Evolutionary conservation across 2,329 filamentous ascomycete species (phyloP).

Genomic region (Waltergamsia citrina): DNA sequence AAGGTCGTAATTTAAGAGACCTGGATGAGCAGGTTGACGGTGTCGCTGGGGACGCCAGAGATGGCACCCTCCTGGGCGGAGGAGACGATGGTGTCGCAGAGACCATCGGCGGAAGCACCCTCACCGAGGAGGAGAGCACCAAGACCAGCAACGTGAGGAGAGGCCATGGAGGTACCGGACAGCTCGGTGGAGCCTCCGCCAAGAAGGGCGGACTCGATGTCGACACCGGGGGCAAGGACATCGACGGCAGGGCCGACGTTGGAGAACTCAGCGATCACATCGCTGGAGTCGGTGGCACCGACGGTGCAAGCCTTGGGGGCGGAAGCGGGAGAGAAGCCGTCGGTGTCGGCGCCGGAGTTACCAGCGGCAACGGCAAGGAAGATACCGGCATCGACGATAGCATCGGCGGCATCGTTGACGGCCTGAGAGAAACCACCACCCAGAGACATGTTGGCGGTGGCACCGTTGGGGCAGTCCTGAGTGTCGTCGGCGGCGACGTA

Average conservation of each 20-base stretch:
- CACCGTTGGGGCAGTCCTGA: constrained; percentile 28
- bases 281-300: constrained; percentile 31
- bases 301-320: constrained; percentile 40
- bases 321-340: constrained; percentile 35
- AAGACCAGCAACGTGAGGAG: constrained; percentile 31
- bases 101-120: constrained; percentile 10
- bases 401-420: constrained; percentile 40
- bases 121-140: constrained; percentile 35
- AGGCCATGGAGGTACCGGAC: constrained; percentile 34
- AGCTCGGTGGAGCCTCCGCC: constrained; percentile 27
- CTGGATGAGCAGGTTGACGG: constrained; percentile 14
- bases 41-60: constrained; percentile 13
- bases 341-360: constrained; percentile 35
- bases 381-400: constrained; percentile 33
- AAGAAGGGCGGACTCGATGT: constrained; percentile 38
- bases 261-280: constrained; percentile 35
- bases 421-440: constrained; percentile 35
- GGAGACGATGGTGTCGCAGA: constrained; percentile 10
- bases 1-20: too few species aligned
- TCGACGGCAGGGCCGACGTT: constrained; percentile 42
- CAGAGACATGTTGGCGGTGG: constrained; percentile 48
- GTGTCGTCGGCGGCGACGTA: constrained; percentile 24
- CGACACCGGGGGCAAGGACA: constrained; percentile 39
- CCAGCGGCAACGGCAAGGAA: constrained; percentile 48
- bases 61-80: constrained; percentile 23